Evolutionary conservation across 2,329 filamentous ascomycete genomes (phyloP).

Genomic region (Pleomassaria siparia): DNA sequence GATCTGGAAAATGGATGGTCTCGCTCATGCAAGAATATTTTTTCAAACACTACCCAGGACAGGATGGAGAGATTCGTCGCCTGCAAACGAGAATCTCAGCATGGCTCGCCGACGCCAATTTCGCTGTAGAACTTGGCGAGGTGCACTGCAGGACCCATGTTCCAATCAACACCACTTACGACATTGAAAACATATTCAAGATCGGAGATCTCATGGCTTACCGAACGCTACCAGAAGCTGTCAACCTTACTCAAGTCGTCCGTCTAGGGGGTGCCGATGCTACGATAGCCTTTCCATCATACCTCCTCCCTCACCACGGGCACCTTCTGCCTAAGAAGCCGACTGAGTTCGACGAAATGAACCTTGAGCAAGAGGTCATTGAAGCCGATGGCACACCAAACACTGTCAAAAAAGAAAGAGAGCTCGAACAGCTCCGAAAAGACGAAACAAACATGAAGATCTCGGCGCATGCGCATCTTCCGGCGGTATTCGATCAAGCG

Average conservation of each 20-base stretch:
- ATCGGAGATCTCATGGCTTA: slow-evolving; percentile 55
- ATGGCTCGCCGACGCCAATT: slow-evolving; percentile 57
- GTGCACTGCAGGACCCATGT: slow-evolving; percentile 51
- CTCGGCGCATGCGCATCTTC: slow-evolving; percentile 52
- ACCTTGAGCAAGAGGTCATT: slow-evolving; percentile 42
- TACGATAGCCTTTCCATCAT: slow-evolving; percentile 51
- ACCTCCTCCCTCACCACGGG: slow-evolving; percentile 57
- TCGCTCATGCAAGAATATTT: slow-evolving; percentile 50
- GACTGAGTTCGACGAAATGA: slow-evolving; percentile 34
- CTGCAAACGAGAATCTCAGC: slow-evolving; percentile 50
- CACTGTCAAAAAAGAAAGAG: slow-evolving; percentile 42
- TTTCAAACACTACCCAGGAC: slow-evolving; percentile 52
- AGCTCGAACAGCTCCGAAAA: slow-evolving; percentile 45
- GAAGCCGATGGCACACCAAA: slow-evolving; percentile 50
- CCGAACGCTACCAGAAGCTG: slow-evolving; percentile 47
- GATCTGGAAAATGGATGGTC: slow-evolving; percentile 55
- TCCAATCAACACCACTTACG: slow-evolving; percentile 51
- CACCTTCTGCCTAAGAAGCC: slow-evolving; percentile 51
- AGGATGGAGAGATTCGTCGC: slow-evolving; percentile 48
- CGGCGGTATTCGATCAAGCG: slow-evolving; percentile 54
- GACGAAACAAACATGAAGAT: slow-evolving; percentile 54
- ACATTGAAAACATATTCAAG: slow-evolving; percentile 50
- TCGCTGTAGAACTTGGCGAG: slow-evolving; percentile 51
- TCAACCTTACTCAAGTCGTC: slow-evolving; percentile 52
- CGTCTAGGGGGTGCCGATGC: slow-evolving; percentile 55